Conservation (phyloP, 176 grass and related monocot genomes). For the Metroxylon sagu region DNA sequence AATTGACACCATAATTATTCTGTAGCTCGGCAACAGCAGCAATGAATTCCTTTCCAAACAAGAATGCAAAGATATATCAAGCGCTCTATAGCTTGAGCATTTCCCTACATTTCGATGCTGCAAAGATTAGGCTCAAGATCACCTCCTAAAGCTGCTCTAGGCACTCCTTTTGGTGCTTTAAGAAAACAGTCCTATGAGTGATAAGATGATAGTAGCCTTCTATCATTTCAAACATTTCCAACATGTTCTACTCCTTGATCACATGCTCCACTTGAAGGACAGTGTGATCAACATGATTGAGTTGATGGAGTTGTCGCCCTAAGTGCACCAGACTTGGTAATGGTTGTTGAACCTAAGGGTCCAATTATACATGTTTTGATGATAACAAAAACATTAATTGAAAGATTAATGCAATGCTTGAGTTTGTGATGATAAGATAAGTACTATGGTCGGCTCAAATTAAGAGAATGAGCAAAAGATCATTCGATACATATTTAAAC, state of each 20-base stretch:
- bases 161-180: constrained; percentile 47
- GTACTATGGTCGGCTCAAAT: too few species aligned
- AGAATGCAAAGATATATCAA: constrained; percentile 31
- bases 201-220: constrained; percentile 57
- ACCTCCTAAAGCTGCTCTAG: constrained; percentile 84
- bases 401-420: too few species aligned
- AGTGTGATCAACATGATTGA: constrained; percentile 49
- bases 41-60: constrained; percentile 63
- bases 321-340: constrained; percentile 40
- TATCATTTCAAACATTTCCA: constrained; percentile 49
- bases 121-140: constrained; percentile 53
- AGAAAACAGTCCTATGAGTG: constrained; percentile 32
- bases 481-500: too few species aligned
- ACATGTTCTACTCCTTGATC: constrained; percentile 57
- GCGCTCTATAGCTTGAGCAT: constrained; percentile 68
- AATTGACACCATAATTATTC: constrained; percentile 44
- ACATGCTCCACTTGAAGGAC: too few species aligned
- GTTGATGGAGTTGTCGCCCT: constrained; percentile 58
- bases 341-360: constrained; percentile 45
- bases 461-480: too few species aligned
- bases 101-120: constrained; percentile 52
- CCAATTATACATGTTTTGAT: constrained; percentile 35
- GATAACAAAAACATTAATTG: constrained; percentile 30
- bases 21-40: constrained; percentile 34
- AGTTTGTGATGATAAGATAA: too few species aligned